Evolutionary conservation across 1,284 basidiomycete genomes (phyloP), one percentile per base, ranked within the genome.

Genomic region (Hemileia vastatrix): DNA sequence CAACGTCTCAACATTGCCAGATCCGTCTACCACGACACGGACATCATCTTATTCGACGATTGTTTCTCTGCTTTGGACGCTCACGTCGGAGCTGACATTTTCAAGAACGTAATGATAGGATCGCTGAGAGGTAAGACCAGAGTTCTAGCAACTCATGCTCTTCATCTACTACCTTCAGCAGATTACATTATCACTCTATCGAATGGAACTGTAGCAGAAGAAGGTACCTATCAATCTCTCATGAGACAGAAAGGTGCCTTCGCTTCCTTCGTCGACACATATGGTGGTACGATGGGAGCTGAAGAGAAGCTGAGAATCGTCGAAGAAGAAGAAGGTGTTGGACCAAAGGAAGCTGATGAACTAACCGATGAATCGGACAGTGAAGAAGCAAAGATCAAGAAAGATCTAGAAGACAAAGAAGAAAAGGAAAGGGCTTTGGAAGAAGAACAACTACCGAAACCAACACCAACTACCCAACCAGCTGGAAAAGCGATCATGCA

Each of bases 1-100:
- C 86, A 87, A 71, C 82, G 87, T 4, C 77, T 81, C 69, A 86
- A 85, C 69, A 86, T 91, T 60, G 88, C 86, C 48, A 84, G 91
- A 57, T 85, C 88, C 0, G 84, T 93, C 64, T 95, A 94, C 77
- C 87, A 83, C 70, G 80, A 87, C 67, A 84, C 87, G 0, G 88
- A 90, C 62, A 86, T 94, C 64, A 85, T 90, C 68, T 86, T 92
- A 27, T 85, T 90, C 64, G 88, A 91, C 70, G 89, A 91, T 70
- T 87, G 87, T 6, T 66, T 75, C 6, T 71, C 68, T 3, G 73
- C 73, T 32, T 64, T 70, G 27, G 89, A 88, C 72, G 89, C 90
- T 2, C 89, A 92, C 69, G 90, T 94, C 50, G 90, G 88, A 47
- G 88, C 87, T 73, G 80, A 84, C 4, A 84, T 94, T 24, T 91